Conservation (phyloP, 108 stramenopile species). For the Discostella stelligeroides region DNA sequence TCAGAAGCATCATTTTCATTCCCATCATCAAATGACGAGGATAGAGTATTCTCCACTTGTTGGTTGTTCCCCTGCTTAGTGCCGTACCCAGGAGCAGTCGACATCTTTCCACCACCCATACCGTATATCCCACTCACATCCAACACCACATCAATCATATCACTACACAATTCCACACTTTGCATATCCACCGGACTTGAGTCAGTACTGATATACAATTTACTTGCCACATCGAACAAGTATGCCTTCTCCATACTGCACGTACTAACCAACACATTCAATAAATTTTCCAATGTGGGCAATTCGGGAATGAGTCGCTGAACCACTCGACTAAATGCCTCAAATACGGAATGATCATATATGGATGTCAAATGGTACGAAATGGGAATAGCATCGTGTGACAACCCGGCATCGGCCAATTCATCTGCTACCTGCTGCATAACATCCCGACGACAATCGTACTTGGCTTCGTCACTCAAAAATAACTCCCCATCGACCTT, state of each 20-base stretch:
- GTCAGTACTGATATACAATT: conserved; percentile 97
- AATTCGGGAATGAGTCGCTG: conserved; percentile 94
- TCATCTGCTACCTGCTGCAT: conserved; percentile 89
- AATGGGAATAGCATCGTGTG: conserved; percentile 75
- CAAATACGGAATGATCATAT: conserved; percentile 98
- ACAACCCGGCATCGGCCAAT: conserved; percentile 80
- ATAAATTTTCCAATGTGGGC: conserved; percentile 91
- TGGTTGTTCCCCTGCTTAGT: conserved; percentile 13
- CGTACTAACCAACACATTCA: conserved; percentile 92
- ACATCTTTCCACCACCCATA: conserved; percentile 58
- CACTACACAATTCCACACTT: conserved; percentile 95
- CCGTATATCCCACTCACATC: conserved; percentile 99
- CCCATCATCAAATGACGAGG: conserved; percentile 16
- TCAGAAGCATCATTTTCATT: conserved; percentile 14
- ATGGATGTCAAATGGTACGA: conserved; percentile 95
- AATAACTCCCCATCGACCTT: conserved; percentile 99
- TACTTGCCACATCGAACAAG: conserved; percentile 96
- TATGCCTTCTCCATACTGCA: conserved; percentile 98
- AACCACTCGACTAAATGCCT: conserved; percentile 91
- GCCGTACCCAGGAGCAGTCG: no score
- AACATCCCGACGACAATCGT: conserved; percentile 94
- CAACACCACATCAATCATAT: conserved; percentile 99
- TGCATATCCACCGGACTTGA: conserved; percentile 96
- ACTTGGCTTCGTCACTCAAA: conserved; percentile 95
- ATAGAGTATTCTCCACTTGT: not conserved